phyloP scores from a whole-genome alignment of 345 rosid species.

The Brassica incana region DNA sequence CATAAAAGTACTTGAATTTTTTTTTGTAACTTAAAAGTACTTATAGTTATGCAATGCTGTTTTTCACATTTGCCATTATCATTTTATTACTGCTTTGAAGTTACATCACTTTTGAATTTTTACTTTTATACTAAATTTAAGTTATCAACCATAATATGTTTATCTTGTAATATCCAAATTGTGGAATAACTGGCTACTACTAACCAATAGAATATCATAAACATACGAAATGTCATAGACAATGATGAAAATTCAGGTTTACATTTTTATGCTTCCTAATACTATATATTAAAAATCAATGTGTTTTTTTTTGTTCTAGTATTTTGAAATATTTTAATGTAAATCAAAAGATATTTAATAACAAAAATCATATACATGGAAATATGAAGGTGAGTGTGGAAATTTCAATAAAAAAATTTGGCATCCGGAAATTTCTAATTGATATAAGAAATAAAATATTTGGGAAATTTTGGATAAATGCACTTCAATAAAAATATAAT shows the following conservation, averaged over 20 bases:
- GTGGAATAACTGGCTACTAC: neutral
- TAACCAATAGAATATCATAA: neutral
- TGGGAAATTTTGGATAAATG: no score
- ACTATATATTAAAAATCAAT: neutral
- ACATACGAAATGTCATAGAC: neutral
- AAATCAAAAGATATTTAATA: neutral
- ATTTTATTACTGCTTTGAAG: neutral
- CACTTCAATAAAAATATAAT: no score
- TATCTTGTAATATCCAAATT: neutral
- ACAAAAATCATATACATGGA: neutral
- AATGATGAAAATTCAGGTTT: neutral
- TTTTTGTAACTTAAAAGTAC: no score
- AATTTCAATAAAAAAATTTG: neutral
- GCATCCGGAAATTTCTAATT: neutral
- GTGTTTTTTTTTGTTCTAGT: neutral
- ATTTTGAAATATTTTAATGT: neutral
- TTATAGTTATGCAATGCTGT: neutral
- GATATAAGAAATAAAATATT: neutral
- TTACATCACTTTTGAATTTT: neutral
- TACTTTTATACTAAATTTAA: neutral
- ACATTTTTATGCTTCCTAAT: neutral
- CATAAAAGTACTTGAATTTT: neutral
- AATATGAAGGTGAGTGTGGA: neutral
- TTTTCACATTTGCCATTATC: neutral
- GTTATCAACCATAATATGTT: neutral